Evolutionary conservation across 306 rosid species (phyloP).

Genomic region (Crotalaria pallida): DNA sequence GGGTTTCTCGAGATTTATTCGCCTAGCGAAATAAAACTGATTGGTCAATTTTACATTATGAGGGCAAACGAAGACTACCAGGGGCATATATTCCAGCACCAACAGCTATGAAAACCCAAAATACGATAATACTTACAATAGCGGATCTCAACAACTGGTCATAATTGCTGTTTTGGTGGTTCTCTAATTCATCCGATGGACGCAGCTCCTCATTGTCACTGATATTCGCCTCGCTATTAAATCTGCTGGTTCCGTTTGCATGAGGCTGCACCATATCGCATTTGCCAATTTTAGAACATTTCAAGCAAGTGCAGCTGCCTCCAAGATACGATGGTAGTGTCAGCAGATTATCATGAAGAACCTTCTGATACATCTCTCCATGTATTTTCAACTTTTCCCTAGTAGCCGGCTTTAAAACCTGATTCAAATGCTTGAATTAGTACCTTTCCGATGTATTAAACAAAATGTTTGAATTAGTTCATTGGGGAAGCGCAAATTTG

Average conservation of each 20-base stretch:
- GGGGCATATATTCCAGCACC: slow-evolving; percentile 50
- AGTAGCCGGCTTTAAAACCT: slow-evolving; percentile 78
- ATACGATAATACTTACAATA: slow-evolving; percentile 49
- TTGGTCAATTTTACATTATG: slow-evolving; percentile 19
- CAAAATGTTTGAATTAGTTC: slow-evolving; percentile 18
- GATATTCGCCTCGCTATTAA: slow-evolving; percentile 14
- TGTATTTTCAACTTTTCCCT: slow-evolving; percentile 69
- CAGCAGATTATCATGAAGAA: slow-evolving; percentile 50
- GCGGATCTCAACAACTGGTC: slow-evolving; percentile 63
- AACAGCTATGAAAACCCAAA: slow-evolving; percentile 65
- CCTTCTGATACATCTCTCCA: slow-evolving; percentile 57
- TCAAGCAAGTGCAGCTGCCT: slow-evolving; percentile 67
- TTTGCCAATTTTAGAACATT: slow-evolving; percentile 48
- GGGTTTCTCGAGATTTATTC: slow-evolving; percentile 13
- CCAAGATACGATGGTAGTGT: slow-evolving; percentile 67
- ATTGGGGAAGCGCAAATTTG: background rate
- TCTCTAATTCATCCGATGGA: slow-evolving; percentile 37
- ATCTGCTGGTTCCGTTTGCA: slow-evolving; percentile 32
- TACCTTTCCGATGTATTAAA: too few species aligned
- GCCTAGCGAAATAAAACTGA: slow-evolving; percentile 10
- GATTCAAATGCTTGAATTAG: slow-evolving; percentile 19
- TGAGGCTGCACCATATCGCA: slow-evolving; percentile 20
- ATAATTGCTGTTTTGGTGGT: slow-evolving; percentile 21
- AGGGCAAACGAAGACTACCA: slow-evolving; percentile 22
- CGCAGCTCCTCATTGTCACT: slow-evolving; percentile 22